Evolutionary conservation across 1,139 yeast genomes (phyloP), one percentile per base, ranked within the genome.

Genomic region (Debaryomyces sp.): DNA sequence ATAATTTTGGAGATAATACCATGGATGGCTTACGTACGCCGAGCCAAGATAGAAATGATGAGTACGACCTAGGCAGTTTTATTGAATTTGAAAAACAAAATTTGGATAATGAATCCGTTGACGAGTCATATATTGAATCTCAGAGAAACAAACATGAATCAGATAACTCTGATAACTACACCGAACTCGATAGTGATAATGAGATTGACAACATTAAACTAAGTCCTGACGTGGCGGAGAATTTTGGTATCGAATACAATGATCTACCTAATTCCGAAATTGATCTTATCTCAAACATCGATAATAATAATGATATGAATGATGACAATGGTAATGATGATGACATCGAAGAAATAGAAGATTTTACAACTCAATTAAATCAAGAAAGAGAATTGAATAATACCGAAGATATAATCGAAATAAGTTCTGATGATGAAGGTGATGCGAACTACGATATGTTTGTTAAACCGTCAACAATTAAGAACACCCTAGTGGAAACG

Each of bases 21-120:
- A 64, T 73, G 75, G 76, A 67, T 41, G 80, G 80, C 0, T 59
- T 66, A 34, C 56, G 53, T 51, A 73, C 77, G 1, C 77, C 74
- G 2, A 62, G 73, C 2, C 75, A 71, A 48, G 76, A 72, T 30
- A 55, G 70, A 34, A 70, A 70, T 47, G 67, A 65, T 23, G 58
- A 53, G 32, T 66, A 63, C 43, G 72, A 72, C 51, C 47, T 73
- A 38, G 70, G 68, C 18, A 69, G 75, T 48, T 71, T 76, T 49
- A 66, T 76, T 8, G 43, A 41, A 22, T 29, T 29, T 29, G 75
- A 67, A 18, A 67, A 66, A 30, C 66, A 61, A 39, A 63, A 53
- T 2, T 49, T 27, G 18, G 43, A 32, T 15, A 46, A 50, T 12
- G 46, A 23, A 22, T 49, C 53, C n/a, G 32, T 46, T 15, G 57